Percentiles rank a stretch among this genome's conserved stretches.
Evolutionary conservation across 805 yeast genomes (phyloP).

Genomic region (Wickerhamiella musiphila): DNA sequence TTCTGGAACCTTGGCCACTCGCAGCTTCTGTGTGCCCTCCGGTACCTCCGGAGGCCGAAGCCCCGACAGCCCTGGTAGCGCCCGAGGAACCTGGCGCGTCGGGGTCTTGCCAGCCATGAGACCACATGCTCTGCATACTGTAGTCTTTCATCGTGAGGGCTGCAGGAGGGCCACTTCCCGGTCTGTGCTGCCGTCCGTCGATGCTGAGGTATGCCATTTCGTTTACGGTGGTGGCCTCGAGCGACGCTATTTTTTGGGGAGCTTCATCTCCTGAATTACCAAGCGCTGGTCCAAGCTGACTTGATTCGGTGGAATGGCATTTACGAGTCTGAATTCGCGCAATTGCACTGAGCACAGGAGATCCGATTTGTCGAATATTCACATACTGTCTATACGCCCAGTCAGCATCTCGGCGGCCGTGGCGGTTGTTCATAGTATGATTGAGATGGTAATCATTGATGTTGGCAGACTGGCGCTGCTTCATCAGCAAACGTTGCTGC

Average conservation of each 20-base stretch:
- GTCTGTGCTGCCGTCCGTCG: constrained; percentile 1
- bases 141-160: constrained; percentile 9
- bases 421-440: neutral
- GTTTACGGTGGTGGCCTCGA: constrained; percentile 15
- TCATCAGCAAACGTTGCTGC: constrained; percentile 4
- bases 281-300: neutral
- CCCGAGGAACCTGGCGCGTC: constrained; percentile 1
- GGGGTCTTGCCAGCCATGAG: constrained; percentile 13
- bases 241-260: constrained; percentile 6
- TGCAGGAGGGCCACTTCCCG: constrained; percentile 4
- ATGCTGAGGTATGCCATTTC: constrained; percentile 12
- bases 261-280: neutral
- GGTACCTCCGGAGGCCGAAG: too few relatives aligned
- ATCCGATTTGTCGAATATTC: constrained; percentile 1
- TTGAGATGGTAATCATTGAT: neutral
- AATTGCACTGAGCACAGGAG: neutral
- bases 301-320: neutral
- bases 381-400: constrained; percentile 4
- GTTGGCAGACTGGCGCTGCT: constrained; percentile 2
- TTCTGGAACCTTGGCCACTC: too few relatives aligned
- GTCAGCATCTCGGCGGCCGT: constrained; percentile 4
- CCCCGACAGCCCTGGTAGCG: neutral
- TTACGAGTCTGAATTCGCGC: neutral
- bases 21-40: too few relatives aligned
- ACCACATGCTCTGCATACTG: constrained; percentile 13